phyloP scores from a whole-genome alignment of 192 early-diverging fungal species.

The Coemansia sp. region DNA sequence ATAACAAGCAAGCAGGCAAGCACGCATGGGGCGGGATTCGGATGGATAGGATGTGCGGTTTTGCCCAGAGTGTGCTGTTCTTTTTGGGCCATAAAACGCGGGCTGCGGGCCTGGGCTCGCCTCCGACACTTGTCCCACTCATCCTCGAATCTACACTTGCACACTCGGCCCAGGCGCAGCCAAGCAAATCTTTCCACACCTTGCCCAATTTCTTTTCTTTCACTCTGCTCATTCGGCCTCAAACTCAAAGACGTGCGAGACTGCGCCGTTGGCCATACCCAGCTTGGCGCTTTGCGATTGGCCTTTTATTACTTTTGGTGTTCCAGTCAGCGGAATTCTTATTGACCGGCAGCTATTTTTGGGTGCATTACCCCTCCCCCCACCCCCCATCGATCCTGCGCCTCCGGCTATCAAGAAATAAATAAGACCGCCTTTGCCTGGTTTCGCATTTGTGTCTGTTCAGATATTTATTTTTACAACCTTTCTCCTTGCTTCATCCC shows the following conservation, averaged over 20 bases:
- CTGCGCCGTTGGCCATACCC: neutral
- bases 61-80: neutral
- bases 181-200: neutral
- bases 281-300: constrained; percentile 10
- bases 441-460: constrained; percentile 16
- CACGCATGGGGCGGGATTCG: no score
- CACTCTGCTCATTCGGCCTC: neutral
- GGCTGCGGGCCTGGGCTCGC: constrained; percentile 6
- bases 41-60: neutral
- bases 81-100: constrained; percentile 3
- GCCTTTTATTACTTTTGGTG: neutral
- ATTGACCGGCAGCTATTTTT: neutral
- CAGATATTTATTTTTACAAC: constrained; percentile 8
- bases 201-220: neutral
- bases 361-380: constrained; percentile 1
- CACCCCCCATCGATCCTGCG: constrained; percentile 4
- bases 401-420: constrained; percentile 7
- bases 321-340: constrained; percentile 10
- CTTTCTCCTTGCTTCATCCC: neutral
- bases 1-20: neutral
- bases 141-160: neutral
- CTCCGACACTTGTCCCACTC: neutral
- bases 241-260: neutral
- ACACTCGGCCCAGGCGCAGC: neutral
- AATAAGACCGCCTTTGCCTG: constrained; percentile 11